Conservation (phyloP, 2,329 filamentous ascomycete genomes). For the Fusarium coffeatum region DNA sequence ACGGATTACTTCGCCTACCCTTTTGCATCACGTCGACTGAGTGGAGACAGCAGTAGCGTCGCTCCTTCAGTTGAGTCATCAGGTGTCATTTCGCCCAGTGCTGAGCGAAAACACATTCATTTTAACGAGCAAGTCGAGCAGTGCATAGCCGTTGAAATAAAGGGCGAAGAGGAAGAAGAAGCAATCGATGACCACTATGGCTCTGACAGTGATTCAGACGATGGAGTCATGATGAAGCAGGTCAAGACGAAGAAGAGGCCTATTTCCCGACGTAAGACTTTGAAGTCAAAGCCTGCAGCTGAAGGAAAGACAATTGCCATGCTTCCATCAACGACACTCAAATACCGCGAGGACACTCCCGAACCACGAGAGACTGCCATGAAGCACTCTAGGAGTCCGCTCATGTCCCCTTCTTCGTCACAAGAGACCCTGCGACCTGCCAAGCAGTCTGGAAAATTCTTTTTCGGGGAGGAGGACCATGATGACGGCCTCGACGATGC, state of each 20-base stretch:
- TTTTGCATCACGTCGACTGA: conserved; percentile 71
- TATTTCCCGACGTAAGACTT: conserved; percentile 52
- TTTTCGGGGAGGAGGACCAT: conserved; percentile 69
- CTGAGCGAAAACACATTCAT: conserved; percentile 86
- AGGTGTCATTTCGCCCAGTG: conserved; percentile 70
- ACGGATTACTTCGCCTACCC: conserved; percentile 77
- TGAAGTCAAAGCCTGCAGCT: conserved; percentile 55
- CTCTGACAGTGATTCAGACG: conserved; percentile 77
- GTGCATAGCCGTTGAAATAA: conserved; percentile 91
- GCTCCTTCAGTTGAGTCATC: conserved; percentile 77
- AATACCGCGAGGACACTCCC: conserved; percentile 82
- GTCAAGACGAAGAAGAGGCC: conserved; percentile 68
- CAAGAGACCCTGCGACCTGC: conserved; percentile 83
- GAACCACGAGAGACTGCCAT: conserved; percentile 72
- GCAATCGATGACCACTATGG: conserved; percentile 65
- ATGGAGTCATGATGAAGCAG: conserved; percentile 85
- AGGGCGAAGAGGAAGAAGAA: conserved; percentile 80
- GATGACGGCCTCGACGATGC: conserved; percentile 63
- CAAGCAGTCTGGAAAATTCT: conserved; percentile 72
- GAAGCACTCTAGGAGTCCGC: conserved; percentile 68
- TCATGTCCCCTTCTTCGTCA: conserved; percentile 79
- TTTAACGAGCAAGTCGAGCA: conserved; percentile 97
- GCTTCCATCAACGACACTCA: conserved; percentile 86
- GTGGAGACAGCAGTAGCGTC: conserved; percentile 70
- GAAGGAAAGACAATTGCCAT: conserved; percentile 90